Base-by-base conservation (phyloP, 176 grass and related monocot genomes). In the Zizania latifolia region DNA sequence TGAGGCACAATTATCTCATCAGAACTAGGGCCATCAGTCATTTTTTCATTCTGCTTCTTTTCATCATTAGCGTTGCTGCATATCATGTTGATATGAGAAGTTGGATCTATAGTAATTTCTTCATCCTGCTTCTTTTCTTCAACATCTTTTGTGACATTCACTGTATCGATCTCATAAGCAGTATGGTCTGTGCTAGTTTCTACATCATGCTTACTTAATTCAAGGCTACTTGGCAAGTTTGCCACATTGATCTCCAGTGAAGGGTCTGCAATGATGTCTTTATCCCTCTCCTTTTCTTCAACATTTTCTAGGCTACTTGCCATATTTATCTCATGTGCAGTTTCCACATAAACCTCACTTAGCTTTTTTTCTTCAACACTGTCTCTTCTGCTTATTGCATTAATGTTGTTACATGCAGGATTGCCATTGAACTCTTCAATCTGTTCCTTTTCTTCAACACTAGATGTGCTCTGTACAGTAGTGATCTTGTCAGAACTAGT, bases 381-480 rank as follows among this genome's bases (percentile, higher is more conserved):
- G 5, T 23, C 64, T 39, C 11, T 31, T 30, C 34, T 61, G 17
- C n/a, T 50, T 67, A n/a, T 50, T 5, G 39, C 54, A 70, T 4
- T 50, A 8, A 21, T 62, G 4, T 61, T 75, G 35, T 76, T 43
- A 77, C 31, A 26, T 51, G 31, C 8, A 14, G 65, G 22, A 21
- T 62, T 19, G 2, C 39, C 37, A 40, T 32, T 40, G 28, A 78
- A 37, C 23, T 78, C 40, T 43, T 83, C 38, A 53, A 61, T 67
- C 33, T 78, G 85, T n/a, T 87, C 70, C 44, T 54, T 66, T 51
- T 78, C 85, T 73, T 78, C 80, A 53, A 55, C 29, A 54, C 12
- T 44, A 57, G 33, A 26, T 40, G 51, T 79, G 34, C 22, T 54
- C 40, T 78, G 66, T 83, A 64, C 33, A 19, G 10, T 8, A 16